Conservation (phyloP, 176 grass and related monocot species). For the Lolium rigidum region DNA sequence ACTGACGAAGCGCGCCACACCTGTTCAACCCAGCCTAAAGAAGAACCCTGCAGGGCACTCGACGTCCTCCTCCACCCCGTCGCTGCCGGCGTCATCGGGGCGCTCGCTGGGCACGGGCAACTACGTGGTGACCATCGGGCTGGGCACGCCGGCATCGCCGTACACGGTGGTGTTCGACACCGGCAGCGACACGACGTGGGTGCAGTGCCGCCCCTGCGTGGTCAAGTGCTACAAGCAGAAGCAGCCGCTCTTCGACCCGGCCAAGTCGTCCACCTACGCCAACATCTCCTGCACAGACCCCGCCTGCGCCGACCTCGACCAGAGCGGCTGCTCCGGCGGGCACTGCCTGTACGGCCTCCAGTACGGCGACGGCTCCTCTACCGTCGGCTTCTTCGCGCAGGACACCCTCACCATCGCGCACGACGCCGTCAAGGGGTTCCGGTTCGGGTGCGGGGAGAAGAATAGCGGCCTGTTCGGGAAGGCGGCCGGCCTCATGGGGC, state of each 20-base stretch:
- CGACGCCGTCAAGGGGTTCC: conserved; percentile 44
- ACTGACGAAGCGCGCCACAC: neutral
- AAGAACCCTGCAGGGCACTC: conserved; percentile 20
- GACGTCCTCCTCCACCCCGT: conserved; percentile 16
- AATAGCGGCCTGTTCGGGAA: conserved; percentile 76
- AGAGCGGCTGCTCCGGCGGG: conserved; percentile 30
- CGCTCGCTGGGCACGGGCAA: conserved; percentile 47
- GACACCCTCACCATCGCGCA: conserved; percentile 66
- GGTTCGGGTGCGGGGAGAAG: conserved; percentile 77
- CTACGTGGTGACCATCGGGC: conserved; percentile 70
- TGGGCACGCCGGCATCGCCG: conserved; percentile 60
- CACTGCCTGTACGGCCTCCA: conserved; percentile 62
- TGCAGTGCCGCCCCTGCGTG: conserved; percentile 80
- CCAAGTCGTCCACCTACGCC: conserved; percentile 69
- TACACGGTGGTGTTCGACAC: conserved; percentile 80
- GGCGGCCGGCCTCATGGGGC: conserved; percentile 66
- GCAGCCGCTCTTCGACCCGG: conserved; percentile 61
- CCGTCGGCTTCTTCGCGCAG: conserved; percentile 64
- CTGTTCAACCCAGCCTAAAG: neutral
- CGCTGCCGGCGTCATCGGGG: conserved; percentile 58
- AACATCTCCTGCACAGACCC: conserved; percentile 76
- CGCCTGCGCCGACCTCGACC: conserved; percentile 59
- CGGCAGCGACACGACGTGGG: conserved; percentile 93
- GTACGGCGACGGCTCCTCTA: conserved; percentile 79
- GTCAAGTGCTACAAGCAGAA: conserved; percentile 56